Evolutionary conservation across 208 protist species (phyloP).

Genomic region (Trypanosoma brucei): DNA sequence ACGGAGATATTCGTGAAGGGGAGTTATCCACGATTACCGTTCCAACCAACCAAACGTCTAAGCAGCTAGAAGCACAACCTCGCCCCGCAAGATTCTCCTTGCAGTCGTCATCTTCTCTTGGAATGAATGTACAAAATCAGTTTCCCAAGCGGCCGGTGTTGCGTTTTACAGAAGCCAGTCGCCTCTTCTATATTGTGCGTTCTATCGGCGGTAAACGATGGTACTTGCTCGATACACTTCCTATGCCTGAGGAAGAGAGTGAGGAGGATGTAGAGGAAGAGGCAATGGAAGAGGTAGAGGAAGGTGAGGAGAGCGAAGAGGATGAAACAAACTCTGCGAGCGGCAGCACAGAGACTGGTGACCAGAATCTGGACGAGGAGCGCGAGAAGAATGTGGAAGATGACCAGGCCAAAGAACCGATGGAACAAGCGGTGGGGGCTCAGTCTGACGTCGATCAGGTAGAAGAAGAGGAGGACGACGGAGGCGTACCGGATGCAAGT

Average conservation of each 20-base stretch:
- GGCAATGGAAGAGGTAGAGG: background rate
- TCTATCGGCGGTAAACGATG: slow-evolving; percentile 3
- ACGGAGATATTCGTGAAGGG: background rate
- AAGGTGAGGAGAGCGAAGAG: slow-evolving; percentile 12
- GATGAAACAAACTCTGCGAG: slow-evolving; percentile 6
- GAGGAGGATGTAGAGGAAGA: background rate
- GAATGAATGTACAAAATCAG: background rate
- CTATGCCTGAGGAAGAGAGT: background rate
- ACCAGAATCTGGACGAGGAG: slow-evolving; percentile 1
- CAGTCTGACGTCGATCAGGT: background rate
- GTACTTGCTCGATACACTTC: slow-evolving; percentile 22
- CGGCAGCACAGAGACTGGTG: slow-evolving; percentile 6
- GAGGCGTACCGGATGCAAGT: slow-evolving; percentile 1
- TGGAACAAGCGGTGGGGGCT: background rate
- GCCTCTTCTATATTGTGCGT: slow-evolving; percentile 17
- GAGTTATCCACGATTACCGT: too few species aligned
- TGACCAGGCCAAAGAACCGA: slow-evolving; percentile 7
- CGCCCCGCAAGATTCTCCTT: background rate
- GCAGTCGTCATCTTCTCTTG: background rate
- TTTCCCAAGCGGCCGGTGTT: background rate
- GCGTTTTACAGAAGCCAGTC: slow-evolving; percentile 14
- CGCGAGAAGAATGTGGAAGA: background rate
- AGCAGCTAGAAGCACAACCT: background rate
- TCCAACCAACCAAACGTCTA: too few species aligned
- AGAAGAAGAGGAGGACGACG: slow-evolving; percentile 13